Conservation (phyloP, 176 grass and related monocot species). For the Leersia perrieri region DNA sequence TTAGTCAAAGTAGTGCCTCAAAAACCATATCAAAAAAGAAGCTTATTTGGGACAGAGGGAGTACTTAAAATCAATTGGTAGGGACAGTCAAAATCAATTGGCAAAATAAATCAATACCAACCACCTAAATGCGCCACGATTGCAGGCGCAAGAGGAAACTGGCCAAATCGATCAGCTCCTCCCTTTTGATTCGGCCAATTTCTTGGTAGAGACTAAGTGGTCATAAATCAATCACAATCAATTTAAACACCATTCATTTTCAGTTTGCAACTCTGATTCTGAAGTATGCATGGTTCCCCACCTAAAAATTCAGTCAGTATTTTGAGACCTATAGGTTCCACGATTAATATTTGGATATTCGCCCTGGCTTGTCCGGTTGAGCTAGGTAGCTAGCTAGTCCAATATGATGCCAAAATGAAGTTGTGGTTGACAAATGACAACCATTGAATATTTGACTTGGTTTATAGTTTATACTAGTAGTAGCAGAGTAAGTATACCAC, state of each 20-base stretch:
- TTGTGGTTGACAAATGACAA: slow-evolving; percentile 1
- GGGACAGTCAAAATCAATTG: not conserved
- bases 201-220: not conserved
- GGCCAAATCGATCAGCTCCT: not conserved
- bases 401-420: not conserved
- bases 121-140: not conserved
- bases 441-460: not conserved
- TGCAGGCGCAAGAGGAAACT: not conserved
- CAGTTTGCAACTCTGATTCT: not conserved
- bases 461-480: too few relatives aligned
- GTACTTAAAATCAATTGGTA: too few relatives aligned
- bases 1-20: too few relatives aligned
- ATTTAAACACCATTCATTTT: not conserved
- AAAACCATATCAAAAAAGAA: too few relatives aligned
- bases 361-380: not conserved
- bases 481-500: not conserved
- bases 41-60: too few relatives aligned
- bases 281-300: not conserved
- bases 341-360: not conserved
- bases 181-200: not conserved
- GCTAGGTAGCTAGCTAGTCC: not conserved
- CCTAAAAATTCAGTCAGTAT: not conserved
- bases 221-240: not conserved
- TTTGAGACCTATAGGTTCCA: not conserved
- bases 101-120: not conserved